Conservation (phyloP, 139 green algal species). For the Diplosphaera chodatii region DNA sequence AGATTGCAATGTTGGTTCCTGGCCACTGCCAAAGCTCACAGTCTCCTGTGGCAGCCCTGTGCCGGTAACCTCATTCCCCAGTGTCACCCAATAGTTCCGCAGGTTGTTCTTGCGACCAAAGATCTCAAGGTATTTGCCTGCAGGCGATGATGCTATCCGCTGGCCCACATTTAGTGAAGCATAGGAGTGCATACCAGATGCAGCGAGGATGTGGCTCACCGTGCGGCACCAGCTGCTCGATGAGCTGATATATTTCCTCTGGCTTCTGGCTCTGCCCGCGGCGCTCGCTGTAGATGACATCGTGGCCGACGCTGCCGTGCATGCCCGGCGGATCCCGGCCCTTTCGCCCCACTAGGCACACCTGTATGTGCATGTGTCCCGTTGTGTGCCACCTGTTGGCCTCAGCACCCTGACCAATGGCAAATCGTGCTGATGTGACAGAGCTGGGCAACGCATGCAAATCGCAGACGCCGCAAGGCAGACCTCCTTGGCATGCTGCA, state of each 20-base stretch:
- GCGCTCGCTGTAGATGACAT: constrained; percentile 84
- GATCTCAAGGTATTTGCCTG: constrained; percentile 83
- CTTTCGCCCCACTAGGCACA: constrained; percentile 77
- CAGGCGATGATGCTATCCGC: too few relatives aligned
- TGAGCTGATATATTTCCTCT: constrained; percentile 92
- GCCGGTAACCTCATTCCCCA: constrained; percentile 90
- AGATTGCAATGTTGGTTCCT: constrained; percentile 13
- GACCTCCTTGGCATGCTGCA: constrained; percentile 90
- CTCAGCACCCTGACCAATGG: too few relatives aligned
- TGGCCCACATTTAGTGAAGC: too few relatives aligned
- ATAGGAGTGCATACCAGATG: too few relatives aligned
- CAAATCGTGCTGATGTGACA: not conserved
- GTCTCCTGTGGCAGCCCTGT: constrained; percentile 48
- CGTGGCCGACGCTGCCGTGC: constrained; percentile 39
- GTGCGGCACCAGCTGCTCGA: constrained; percentile 83
- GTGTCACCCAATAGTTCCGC: constrained; percentile 82
- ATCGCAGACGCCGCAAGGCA: constrained; percentile 1
- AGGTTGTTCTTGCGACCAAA: constrained; percentile 95
- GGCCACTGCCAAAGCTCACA: constrained; percentile 6
- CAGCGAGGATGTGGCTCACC: constrained; percentile 23
- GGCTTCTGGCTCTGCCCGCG: constrained; percentile 93
- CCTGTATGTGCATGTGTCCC: too few relatives aligned
- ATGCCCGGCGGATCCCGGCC: constrained; percentile 38
- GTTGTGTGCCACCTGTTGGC: too few relatives aligned
- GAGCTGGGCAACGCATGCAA: too few relatives aligned